Evolutionary conservation across 2,329 filamentous ascomycete species (phyloP), one percentile per base, ranked within the genome.

Genomic region (Aspergillus nomiae): DNA sequence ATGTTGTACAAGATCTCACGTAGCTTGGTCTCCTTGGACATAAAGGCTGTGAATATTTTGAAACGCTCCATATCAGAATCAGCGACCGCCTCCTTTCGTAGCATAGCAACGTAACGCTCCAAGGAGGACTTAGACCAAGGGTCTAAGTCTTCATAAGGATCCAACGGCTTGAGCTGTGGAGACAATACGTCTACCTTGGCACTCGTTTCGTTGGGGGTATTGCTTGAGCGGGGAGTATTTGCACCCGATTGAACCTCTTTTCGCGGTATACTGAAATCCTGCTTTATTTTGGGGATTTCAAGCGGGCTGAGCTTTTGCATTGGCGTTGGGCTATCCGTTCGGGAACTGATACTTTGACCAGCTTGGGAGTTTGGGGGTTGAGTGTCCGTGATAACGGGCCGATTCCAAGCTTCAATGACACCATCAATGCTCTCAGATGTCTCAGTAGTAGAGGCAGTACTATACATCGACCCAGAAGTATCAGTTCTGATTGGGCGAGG

Each of bases 81-180:
- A 54, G 80, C 75, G 61, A 77, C 75, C 34, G 82, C 79, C 69
- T 87, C 85, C 58, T 81, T 80, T 56, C 81, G 80, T 28, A 87
- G 75, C 84, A 87, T 87, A 4, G 78, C 76, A 34, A 85, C 81
- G 67, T 83, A 87, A 48, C 85, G 78, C 56, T 84, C 81, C 55
- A 87, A 71, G 30, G 85, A 87, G 2, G 84, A 83, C 66, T 81
- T 83, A 66, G 82, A 86, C 83, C 85, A 86, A 3, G 84, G 81
- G 63, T 86, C 83, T n/a, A 87, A 76, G 66, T 85, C 84, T 28
- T 78, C 80, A 62, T 82, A 82, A 6, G 83, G 82, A 66, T 86
- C 80, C 26, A 57, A 77, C 62, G 60, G 46, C 45, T 69, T 73
- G 19, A 66, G 55, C 32, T 65, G 62, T 9, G 66, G 60, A n/a